Base-by-base conservation (phyloP, 352 stramenopile genomes). In the Globisporangium uncinulatum region DNA sequence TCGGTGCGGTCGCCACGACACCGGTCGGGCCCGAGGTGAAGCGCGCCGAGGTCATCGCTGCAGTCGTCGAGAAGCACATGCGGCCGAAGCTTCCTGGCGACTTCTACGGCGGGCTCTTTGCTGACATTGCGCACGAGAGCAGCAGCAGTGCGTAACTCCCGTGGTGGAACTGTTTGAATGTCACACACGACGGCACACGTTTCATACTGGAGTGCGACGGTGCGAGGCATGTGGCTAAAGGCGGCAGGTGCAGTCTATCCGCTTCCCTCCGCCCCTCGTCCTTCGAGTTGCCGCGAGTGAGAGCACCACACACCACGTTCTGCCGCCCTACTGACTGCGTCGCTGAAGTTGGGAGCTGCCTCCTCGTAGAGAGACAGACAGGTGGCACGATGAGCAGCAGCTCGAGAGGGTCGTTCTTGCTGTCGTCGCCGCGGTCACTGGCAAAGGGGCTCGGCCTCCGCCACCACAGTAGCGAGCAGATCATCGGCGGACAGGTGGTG, bases 101-200 rank as follows among this genome's bases (percentile, higher is more conserved):
- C 61, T 95, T 95, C 61, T 95, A 95, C 61, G 79, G 85, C 39
- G 71, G 80, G 50, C 64, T 94, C 39, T 94, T 94, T 63, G 66
- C 72, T 19, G 78, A 87, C 58, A 61, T 87, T 37, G 69, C 69
- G 47, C 64, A 59, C 42, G 34, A 34, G 34, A 54, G 53, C 31
- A 43, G 17, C 29, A 32, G 41, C 4, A 4, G 5, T 37, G 32
- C 32, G 32, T 37, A 37, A 37, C 32, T 9, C 5, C 32, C n/a
- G n/a, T n/a, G n/a, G n/a, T n/a, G n/a, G n/a, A n/a, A n/a, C n/a
- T n/a, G n/a, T n/a, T n/a, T n/a, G n/a, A n/a, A n/a, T n/a, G n/a
- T n/a, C n/a, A n/a, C n/a, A n/a, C n/a, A n/a, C n/a, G n/a, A n/a
- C n/a, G 32, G 32, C 9, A 9, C 4, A 37, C 32, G 32, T 37